Evolutionary conservation across 768 basidiomycete species (phyloP).

Genomic region (Tylopilus cervinicoccineus): DNA sequence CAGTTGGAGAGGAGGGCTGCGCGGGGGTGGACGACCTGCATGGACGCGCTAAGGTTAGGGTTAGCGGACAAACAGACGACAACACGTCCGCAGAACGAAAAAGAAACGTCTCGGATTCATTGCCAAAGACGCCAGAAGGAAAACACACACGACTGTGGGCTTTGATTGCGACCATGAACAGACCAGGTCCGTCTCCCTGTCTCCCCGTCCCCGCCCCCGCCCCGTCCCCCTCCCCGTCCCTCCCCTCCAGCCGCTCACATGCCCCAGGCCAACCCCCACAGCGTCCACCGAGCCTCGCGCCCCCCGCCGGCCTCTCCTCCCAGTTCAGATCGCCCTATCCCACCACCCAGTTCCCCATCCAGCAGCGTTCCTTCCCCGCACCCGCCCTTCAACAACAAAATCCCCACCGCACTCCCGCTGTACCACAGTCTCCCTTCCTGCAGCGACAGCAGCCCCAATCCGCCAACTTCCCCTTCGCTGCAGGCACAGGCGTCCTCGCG

Average conservation of each 20-base stretch:
- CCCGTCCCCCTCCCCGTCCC: conserved; percentile 11
- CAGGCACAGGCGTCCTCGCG: conserved; percentile 39
- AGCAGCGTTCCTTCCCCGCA: conserved; percentile 30
- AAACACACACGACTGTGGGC: background rate
- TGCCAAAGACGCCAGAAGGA: background rate
- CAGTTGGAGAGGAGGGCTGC: conserved; percentile 84
- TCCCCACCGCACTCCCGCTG: conserved; percentile 56
- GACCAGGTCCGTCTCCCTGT: conserved; percentile 49
- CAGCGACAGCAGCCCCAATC: conserved; percentile 46
- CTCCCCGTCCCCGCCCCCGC: conserved; percentile 2
- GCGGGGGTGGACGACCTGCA: conserved; percentile 45
- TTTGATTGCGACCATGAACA: conserved; percentile 43
- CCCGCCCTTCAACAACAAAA: conserved; percentile 51
- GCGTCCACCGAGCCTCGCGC: conserved; percentile 70
- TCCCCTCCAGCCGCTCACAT: conserved; percentile 18
- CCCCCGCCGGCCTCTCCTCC: conserved; percentile 56
- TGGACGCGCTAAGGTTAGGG: conserved; percentile 19
- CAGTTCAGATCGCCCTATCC: conserved; percentile 58
- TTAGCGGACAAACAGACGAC: conserved; percentile 24
- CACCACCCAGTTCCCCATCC: conserved; percentile 32
- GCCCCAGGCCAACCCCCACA: conserved; percentile 73
- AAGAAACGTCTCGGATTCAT: conserved; percentile 3
- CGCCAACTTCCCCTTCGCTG: conserved; percentile 59
- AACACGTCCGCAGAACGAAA: conserved; percentile 19
- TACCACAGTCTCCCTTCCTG: conserved; percentile 61